Percentiles rank a stretch among this genome's conserved stretches.
These are phyloP conservation scores for Poronia punctata DNA, from an alignment of 495 filamentous ascomycete genomes.

Conservation along the genomic window DNA sequence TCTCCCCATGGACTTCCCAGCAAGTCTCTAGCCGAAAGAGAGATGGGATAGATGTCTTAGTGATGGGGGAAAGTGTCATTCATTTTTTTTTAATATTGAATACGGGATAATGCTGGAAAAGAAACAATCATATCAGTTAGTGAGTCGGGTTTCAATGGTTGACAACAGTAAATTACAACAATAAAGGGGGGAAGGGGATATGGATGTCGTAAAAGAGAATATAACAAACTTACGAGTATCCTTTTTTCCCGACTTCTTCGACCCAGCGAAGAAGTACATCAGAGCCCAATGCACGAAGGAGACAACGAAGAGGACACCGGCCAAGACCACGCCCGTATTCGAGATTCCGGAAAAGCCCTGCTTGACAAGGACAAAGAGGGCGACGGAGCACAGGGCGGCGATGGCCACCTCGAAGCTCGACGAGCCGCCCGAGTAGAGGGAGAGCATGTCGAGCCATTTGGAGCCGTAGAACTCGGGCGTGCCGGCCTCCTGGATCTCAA, in stretches of 20 bases:
- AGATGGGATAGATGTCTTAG: too few relatives aligned
- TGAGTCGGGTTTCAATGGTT: not conserved
- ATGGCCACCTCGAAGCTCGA: slow-evolving; percentile 13
- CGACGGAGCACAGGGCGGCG: slow-evolving; percentile 11
- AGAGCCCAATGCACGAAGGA: slow-evolving; percentile 8
- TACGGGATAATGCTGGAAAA: slow-evolving; percentile 5
- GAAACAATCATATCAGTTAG: not conserved
- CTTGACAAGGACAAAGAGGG: slow-evolving; percentile 4
- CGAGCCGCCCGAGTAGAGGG: slow-evolving; percentile 12
- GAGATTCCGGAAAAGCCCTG: slow-evolving; percentile 7
- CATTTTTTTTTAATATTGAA: slow-evolving; percentile 2
- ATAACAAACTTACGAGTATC: slow-evolving; percentile 9
- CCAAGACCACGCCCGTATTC: slow-evolving; percentile 6
- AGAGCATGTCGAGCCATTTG: slow-evolving; percentile 10
- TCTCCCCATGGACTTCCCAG: too few relatives aligned
- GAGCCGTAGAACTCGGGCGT: slow-evolving; percentile 9
- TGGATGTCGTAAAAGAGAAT: too few relatives aligned
- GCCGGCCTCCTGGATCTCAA: slow-evolving; percentile 9
- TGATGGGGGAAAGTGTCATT: too few relatives aligned
- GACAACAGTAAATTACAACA: too few relatives aligned
- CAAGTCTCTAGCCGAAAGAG: too few relatives aligned
- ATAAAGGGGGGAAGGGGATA: too few relatives aligned
- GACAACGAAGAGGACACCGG: slow-evolving; percentile 7
- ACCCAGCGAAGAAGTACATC: slow-evolving; percentile 11
- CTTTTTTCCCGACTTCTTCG: not conserved